Evolutionary conservation across 495 filamentous ascomycete species (phyloP).

Genomic region (Aspergillus conjunctus): DNA sequence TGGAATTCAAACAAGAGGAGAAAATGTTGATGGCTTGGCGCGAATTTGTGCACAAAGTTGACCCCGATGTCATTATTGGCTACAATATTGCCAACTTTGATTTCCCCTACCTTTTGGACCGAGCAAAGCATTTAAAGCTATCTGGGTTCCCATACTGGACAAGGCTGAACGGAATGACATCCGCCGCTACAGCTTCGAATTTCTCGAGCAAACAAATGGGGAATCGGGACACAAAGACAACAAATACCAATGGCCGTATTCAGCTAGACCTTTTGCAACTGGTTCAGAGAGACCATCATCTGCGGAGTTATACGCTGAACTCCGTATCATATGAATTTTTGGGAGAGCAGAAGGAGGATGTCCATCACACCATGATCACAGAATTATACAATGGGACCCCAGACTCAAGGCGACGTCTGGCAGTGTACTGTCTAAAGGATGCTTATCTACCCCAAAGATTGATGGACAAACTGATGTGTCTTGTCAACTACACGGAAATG

Average conservation of each 20-base stretch:
- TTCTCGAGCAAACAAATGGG: constrained; percentile 99
- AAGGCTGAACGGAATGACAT: constrained; percentile 63
- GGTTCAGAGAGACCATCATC: constrained; percentile 89
- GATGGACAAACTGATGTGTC: constrained; percentile 96
- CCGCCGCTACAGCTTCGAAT: constrained; percentile 72
- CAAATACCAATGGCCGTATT: constrained; percentile 90
- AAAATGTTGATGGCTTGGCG: constrained; percentile 88
- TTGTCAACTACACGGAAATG: constrained; percentile 99
- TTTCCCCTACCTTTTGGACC: constrained; percentile 92
- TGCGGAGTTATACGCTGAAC: constrained; percentile 96
- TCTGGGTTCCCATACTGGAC: constrained; percentile 81
- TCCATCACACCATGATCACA: constrained; percentile 98
- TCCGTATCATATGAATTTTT: constrained; percentile 96
- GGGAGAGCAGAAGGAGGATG: constrained; percentile 97
- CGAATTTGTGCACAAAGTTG: constrained; percentile 85
- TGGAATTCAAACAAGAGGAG: constrained; percentile 76
- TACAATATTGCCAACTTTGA: constrained; percentile 99
- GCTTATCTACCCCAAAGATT: constrained; percentile 92
- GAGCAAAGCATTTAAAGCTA: constrained; percentile 81
- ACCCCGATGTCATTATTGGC: constrained; percentile 96
- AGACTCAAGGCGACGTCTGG: constrained; percentile 84
- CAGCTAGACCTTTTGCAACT: constrained; percentile 93
- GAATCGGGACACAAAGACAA: constrained; percentile 88
- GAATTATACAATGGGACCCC: constrained; percentile 94
- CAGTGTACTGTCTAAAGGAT: constrained; percentile 97